Conservation (phyloP, 208 protist genomes). For the Porcisia deanei region DNA sequence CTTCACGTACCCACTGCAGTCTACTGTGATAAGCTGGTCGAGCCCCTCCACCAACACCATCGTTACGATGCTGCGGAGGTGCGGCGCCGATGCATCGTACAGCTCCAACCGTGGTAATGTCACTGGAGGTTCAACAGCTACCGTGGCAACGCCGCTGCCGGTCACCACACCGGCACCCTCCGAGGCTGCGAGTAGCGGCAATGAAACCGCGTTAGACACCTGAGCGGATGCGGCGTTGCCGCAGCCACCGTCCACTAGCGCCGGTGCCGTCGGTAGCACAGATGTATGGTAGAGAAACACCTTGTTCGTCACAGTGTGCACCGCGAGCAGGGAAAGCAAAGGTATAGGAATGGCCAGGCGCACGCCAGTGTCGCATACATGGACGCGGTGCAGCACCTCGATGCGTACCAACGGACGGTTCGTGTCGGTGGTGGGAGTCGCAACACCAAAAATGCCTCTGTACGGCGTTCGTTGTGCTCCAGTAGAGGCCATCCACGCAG, state of each 20-base stretch:
- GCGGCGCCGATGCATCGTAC: constrained; percentile 69
- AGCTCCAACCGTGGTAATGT: constrained; percentile 44
- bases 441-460: not conserved
- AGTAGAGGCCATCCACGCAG: not conserved
- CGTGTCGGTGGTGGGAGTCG: constrained; percentile 2
- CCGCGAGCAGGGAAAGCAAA: constrained; percentile 35
- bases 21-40: constrained; percentile 69
- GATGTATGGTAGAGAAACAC: constrained; percentile 30
- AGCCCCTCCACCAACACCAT: constrained; percentile 63
- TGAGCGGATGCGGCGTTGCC: constrained; percentile 13
- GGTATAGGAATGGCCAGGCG: constrained; percentile 36
- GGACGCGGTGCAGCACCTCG: constrained; percentile 29
- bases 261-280: constrained; percentile 21
- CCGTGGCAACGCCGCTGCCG: not conserved
- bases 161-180: not conserved
- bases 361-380: constrained; percentile 35
- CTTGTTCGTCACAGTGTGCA: constrained; percentile 42
- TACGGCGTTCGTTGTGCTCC: not conserved
- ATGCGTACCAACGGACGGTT: constrained; percentile 18
- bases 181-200: constrained; percentile 19
- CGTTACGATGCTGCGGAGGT: constrained; percentile 61
- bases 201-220: constrained; percentile 40
- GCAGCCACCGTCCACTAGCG: constrained; percentile 13
- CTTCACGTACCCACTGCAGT: constrained; percentile 71
- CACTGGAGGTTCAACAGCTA: not conserved